These are phyloP conservation scores for Funneliformis geosporum DNA, from an alignment of 192 early-diverging fungal species.

Conservation along the genomic window DNA sequence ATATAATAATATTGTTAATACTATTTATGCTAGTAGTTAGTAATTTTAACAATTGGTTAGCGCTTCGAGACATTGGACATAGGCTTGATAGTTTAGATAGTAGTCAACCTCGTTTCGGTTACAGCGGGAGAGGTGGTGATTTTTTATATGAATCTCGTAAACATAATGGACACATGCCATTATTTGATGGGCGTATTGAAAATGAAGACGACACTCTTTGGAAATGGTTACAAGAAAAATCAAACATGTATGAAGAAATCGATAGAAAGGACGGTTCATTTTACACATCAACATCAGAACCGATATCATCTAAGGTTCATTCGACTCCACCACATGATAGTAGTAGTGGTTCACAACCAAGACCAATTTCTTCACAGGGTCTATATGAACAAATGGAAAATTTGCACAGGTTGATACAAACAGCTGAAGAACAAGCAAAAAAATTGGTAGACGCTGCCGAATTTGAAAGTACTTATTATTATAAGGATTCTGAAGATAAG, in stretches of 20 bases:
- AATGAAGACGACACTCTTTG: conserved; percentile 5
- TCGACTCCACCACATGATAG: not conserved
- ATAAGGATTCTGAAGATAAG: not conserved
- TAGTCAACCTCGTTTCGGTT: too few species aligned
- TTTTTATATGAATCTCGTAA: not conserved
- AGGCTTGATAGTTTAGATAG: conserved; percentile 1
- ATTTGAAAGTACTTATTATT: conserved; percentile 11
- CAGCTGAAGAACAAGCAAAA: conserved; percentile 13
- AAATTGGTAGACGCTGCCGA: conserved; percentile 20
- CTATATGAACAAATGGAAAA: conserved; percentile 22
- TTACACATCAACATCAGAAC: not conserved
- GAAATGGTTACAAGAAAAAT: conserved; percentile 16
- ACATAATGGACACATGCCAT: not conserved
- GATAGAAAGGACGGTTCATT: not conserved
- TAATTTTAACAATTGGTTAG: conserved; percentile 16
- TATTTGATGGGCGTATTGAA: conserved; percentile 22
- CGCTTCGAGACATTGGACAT: not conserved
- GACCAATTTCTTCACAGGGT: not conserved
- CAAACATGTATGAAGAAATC: conserved; percentile 12
- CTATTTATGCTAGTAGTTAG: not conserved
- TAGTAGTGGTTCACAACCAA: not conserved
- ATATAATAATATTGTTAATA: not conserved
- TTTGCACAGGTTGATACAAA: conserved; percentile 18
- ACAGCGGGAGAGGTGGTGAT: not conserved
- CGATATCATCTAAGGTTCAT: not conserved